Evolutionary conservation across 1,284 basidiomycete genomes (phyloP).

Genomic region (Wallemia hederae): DNA sequence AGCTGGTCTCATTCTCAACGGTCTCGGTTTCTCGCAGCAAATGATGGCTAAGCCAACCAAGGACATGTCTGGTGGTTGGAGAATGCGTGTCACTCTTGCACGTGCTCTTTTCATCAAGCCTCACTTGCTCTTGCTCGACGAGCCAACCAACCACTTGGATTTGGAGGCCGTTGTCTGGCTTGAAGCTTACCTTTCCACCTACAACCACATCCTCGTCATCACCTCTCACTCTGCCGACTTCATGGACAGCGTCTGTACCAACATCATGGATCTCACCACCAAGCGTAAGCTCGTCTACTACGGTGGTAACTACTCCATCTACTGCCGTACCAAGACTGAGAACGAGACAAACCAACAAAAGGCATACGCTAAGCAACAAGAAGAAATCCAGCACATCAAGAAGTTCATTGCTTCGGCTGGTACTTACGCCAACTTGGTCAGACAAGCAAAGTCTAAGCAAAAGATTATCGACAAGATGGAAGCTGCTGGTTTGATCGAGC

Average conservation of each 20-base stretch:
- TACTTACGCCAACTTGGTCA: slow-evolving; percentile 95
- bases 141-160: slow-evolving; percentile 80
- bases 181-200: slow-evolving; percentile 83
- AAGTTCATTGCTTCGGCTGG: slow-evolving; percentile 93
- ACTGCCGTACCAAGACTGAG: slow-evolving; percentile 81
- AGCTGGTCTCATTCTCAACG: slow-evolving; percentile 61
- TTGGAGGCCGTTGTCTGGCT: slow-evolving; percentile 90
- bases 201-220: slow-evolving; percentile 91
- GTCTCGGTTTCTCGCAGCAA: slow-evolving; percentile 82
- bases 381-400: slow-evolving; percentile 93
- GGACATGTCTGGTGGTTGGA: slow-evolving; percentile 72
- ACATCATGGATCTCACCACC: slow-evolving; percentile 81
- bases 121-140: slow-evolving; percentile 11
- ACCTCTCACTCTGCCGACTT: slow-evolving; percentile 95
- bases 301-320: slow-evolving; percentile 86
- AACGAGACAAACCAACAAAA: slow-evolving; percentile 99
- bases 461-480: slow-evolving; percentile 99
- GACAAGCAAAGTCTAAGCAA: slow-evolving; percentile 97
- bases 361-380: slow-evolving; percentile 92
- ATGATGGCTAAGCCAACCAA: slow-evolving; percentile 83
- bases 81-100: slow-evolving; percentile 38
- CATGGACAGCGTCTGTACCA: slow-evolving; percentile 89
- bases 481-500: slow-evolving; percentile 88
- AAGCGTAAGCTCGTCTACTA: slow-evolving; percentile 53
- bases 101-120: slow-evolving; percentile 3